phyloP scores from a whole-genome alignment of 495 filamentous ascomycete species.

The Chaetomium fimeti region DNA sequence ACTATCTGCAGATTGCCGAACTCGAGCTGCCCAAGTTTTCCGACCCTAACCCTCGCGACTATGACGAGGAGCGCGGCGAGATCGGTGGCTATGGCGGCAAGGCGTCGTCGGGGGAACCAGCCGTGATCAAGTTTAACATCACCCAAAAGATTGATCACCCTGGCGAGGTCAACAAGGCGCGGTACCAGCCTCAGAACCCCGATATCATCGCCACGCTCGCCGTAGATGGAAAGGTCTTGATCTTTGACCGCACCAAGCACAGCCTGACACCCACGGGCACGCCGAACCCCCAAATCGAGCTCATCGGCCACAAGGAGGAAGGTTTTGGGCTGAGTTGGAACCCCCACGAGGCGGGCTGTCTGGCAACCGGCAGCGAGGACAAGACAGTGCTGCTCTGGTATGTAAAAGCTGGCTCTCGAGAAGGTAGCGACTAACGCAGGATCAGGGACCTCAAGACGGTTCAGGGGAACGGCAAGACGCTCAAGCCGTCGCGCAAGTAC shows the following conservation, averaged over 20 bases:
- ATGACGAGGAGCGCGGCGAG: conserved; percentile 87
- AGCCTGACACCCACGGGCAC: conserved; percentile 65
- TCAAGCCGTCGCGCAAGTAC: conserved; percentile 70
- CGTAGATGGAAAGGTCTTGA: conserved; percentile 78
- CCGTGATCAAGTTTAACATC: conserved; percentile 78
- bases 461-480: conserved; percentile 60
- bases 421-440: conserved; percentile 18
- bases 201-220: conserved; percentile 95
- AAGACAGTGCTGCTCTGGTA: conserved; percentile 88
- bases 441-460: conserved; percentile 74
- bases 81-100: conserved; percentile 89
- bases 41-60: conserved; percentile 69
- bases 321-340: conserved; percentile 97
- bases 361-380: conserved; percentile 89
- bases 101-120: conserved; percentile 43
- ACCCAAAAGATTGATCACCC: conserved; percentile 95
- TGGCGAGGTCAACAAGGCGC: conserved; percentile 96
- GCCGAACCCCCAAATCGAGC: conserved; percentile 77
- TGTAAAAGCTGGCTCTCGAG: conserved; percentile 20
- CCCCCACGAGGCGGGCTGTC: conserved; percentile 74
- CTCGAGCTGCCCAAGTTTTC: conserved; percentile 83
- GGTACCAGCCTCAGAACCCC: conserved; percentile 96
- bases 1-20: conserved; percentile 93
- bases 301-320: conserved; percentile 81
- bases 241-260: conserved; percentile 97